These are phyloP conservation scores for Sarocladiaceae sp. DNA, from an alignment of 2,329 filamentous ascomycete species.

Conservation along the genomic window DNA sequence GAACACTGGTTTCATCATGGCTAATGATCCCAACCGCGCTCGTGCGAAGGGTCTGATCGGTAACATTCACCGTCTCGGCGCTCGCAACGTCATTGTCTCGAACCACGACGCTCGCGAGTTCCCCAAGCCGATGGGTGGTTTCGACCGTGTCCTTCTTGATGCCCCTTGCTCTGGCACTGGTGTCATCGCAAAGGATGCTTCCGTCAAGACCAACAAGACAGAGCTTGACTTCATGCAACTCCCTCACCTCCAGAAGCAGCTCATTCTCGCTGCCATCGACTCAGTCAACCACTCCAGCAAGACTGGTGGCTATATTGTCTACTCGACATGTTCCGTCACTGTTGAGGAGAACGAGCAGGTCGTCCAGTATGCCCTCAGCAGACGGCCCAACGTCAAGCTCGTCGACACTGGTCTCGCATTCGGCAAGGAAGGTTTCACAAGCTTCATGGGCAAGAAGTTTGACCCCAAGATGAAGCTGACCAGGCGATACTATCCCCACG, in stretches of 20 bases:
- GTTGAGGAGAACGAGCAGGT: conserved; percentile 89
- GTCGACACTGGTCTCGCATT: conserved; percentile 89
- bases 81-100: conserved; percentile 91
- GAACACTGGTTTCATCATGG: conserved; percentile 92
- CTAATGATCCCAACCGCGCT: conserved; percentile 92
- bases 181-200: conserved; percentile 94
- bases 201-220: conserved; percentile 97
- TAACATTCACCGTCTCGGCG: conserved; percentile 92
- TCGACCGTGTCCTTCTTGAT: conserved; percentile 90
- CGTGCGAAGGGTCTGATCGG: conserved; percentile 96
- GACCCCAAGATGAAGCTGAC: conserved; percentile 80
- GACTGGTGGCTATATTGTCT: conserved; percentile 91
- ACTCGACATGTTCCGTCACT: conserved; percentile 93
- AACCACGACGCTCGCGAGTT: conserved; percentile 95
- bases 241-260: conserved; percentile 91
- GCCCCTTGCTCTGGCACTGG: conserved; percentile 95
- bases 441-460: conserved; percentile 88
- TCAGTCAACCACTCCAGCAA: conserved; percentile 88
- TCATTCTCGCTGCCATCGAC: conserved; percentile 89
- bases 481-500: conserved; percentile 82
- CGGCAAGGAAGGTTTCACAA: conserved; percentile 88
- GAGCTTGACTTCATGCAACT: conserved; percentile 91
- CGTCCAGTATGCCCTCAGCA: conserved; percentile 87
- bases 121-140: conserved; percentile 89
- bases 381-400: conserved; percentile 88